These are phyloP conservation scores for Kalaharituber pfeilii DNA, from an alignment of 2,329 filamentous ascomycete genomes.

Conservation along the genomic window DNA sequence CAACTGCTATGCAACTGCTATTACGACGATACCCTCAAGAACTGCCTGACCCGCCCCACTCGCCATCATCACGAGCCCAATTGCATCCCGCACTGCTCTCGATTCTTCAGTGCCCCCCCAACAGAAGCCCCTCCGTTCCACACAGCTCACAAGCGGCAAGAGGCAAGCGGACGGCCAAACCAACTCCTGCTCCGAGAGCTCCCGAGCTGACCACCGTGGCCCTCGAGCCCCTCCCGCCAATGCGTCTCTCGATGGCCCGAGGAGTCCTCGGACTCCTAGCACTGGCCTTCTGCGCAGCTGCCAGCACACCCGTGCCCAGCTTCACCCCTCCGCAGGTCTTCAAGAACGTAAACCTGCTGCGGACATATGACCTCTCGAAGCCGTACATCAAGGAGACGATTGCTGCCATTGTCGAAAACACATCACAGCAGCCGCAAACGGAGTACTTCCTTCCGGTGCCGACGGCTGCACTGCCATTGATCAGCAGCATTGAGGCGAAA, in stretches of 20 bases:
- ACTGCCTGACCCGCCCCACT: neutral
- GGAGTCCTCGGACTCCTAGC: neutral
- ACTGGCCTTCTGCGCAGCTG: neutral
- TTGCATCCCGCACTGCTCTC: too few relatives aligned
- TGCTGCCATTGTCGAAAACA: conserved; percentile 88
- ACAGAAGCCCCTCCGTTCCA: too few relatives aligned
- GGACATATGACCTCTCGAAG: conserved; percentile 83
- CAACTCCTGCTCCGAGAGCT: too few relatives aligned
- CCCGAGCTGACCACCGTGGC: neutral
- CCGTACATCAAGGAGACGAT: conserved; percentile 75
- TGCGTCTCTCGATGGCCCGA: neutral
- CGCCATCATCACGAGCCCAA: neutral
- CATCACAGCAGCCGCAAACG: conserved; percentile 57
- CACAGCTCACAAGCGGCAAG: too few relatives aligned
- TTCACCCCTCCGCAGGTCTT: conserved; percentile 57
- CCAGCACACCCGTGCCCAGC: neutral
- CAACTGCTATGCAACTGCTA: neutral
- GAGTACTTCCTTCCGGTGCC: conserved; percentile 89
- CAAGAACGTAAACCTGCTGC: conserved; percentile 81
- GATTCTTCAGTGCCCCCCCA: too few relatives aligned
- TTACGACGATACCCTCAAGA: neutral
- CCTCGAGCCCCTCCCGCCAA: neutral
- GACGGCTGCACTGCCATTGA: conserved; percentile 50
- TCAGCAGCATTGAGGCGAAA: conserved; percentile 79
- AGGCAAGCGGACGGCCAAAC: too few relatives aligned